Percentiles rank a stretch among this genome's conserved stretches.
phyloP scores from a whole-genome alignment of 2,329 filamentous ascomycete species.

The Ophiostoma piceae region DNA sequence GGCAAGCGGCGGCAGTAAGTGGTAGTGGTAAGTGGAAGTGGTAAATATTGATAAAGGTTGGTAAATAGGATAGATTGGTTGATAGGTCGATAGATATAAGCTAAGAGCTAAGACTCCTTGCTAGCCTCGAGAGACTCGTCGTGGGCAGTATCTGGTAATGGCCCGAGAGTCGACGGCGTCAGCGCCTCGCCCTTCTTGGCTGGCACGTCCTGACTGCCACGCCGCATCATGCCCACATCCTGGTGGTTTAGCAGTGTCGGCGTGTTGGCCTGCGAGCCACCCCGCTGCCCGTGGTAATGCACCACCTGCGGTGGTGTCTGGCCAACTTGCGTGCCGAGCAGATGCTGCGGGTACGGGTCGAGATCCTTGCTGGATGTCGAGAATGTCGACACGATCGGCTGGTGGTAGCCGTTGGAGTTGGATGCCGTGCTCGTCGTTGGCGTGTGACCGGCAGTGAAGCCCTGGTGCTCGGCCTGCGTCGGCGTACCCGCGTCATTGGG shows the following conservation, averaged over 20 bases:
- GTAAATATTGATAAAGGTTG: no score
- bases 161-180: conserved; percentile 38
- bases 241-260: conserved; percentile 52
- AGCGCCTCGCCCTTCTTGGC: conserved; percentile 39
- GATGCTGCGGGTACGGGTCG: conserved; percentile 61
- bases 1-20: background rate
- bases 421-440: conserved; percentile 43
- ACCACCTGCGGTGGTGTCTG: conserved; percentile 61
- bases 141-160: conserved; percentile 36
- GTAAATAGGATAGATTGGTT: no score
- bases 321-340: conserved; percentile 57
- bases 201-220: conserved; percentile 45
- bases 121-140: background rate
- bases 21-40: background rate
- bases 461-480: conserved; percentile 54
- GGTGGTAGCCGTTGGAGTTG: conserved; percentile 58
- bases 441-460: conserved; percentile 40
- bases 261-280: conserved; percentile 62
- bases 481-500: conserved; percentile 56
- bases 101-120: conserved; percentile 25
- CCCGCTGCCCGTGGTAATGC: conserved; percentile 62
- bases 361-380: conserved; percentile 66
- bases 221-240: conserved; percentile 43
- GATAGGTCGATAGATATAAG: no score
- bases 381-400: conserved; percentile 63